Percentiles rank a stretch among this genome's conserved stretches.
Evolutionary conservation across 2,329 filamentous ascomycete species (phyloP).

Genomic region (Ustulina deusta): DNA sequence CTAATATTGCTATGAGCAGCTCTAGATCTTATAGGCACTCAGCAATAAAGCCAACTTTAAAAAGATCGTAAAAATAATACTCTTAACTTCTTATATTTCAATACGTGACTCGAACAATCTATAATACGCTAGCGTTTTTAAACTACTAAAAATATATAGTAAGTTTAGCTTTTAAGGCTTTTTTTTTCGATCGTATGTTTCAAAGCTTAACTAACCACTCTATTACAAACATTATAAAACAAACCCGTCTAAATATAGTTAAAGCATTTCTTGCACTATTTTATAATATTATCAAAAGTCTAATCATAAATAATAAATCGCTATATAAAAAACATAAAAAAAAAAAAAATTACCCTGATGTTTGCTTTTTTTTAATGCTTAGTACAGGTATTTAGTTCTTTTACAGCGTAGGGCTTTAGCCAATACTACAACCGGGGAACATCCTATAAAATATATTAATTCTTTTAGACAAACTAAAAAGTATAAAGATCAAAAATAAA

Average conservation of each 20-base stretch:
- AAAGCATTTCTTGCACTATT: conserved; percentile 32
- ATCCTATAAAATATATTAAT: conserved; percentile 30
- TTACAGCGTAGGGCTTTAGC: conserved; percentile 35
- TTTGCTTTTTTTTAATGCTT: conserved; percentile 35
- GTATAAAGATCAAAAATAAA: conserved; percentile 22
- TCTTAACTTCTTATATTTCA: conserved; percentile 28
- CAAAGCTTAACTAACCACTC: conserved; percentile 22
- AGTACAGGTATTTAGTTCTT: conserved; percentile 39
- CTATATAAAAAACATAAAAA: conserved; percentile 3
- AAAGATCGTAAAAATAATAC: conserved; percentile 31
- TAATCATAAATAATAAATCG: conserved; percentile 28
- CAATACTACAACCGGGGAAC: conserved; percentile 33
- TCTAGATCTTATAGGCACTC: conserved; percentile 42
- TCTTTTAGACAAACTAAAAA: conserved; percentile 30
- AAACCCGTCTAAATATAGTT: conserved; percentile 34
- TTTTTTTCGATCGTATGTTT: neutral
- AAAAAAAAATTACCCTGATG: conserved; percentile 1
- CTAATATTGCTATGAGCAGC: conserved; percentile 35
- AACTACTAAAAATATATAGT: conserved; percentile 43
- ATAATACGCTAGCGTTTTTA: conserved; percentile 7
- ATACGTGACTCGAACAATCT: conserved; percentile 25
- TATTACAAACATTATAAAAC: conserved; percentile 34
- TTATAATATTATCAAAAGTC: conserved; percentile 29
- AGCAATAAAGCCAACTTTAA: conserved; percentile 37
- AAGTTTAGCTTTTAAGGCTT: conserved; percentile 18